A percentile compares a stretch with the other conserved stretches of the same genome.
These are phyloP conservation scores for Huntiella savannae DNA, from an alignment of 2,329 filamentous ascomycete species.

Conservation along the genomic window DNA sequence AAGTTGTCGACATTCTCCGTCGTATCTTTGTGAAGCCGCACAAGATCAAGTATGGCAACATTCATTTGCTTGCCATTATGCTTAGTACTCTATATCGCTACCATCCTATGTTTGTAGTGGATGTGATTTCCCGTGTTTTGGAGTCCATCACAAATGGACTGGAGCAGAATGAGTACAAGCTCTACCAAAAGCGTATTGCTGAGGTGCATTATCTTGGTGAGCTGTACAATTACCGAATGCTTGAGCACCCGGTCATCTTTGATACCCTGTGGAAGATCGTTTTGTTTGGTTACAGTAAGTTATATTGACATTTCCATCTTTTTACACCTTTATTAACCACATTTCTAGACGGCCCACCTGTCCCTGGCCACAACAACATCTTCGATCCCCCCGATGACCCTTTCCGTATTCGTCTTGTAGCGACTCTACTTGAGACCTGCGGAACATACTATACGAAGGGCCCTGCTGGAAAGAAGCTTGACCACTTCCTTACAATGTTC, in stretches of 20 bases:
- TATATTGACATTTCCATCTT: neutral
- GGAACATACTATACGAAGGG: slow-evolving; percentile 93
- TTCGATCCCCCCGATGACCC: slow-evolving; percentile 86
- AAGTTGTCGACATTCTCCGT: slow-evolving; percentile 61
- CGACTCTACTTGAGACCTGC: slow-evolving; percentile 81
- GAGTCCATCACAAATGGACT: slow-evolving; percentile 77
- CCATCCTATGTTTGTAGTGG: slow-evolving; percentile 76
- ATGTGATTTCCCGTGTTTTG: slow-evolving; percentile 78
- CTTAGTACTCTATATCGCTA: slow-evolving; percentile 78
- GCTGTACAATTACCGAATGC: slow-evolving; percentile 92
- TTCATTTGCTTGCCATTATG: slow-evolving; percentile 80
- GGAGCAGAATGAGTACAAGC: slow-evolving; percentile 93
- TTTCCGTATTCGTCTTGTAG: slow-evolving; percentile 81
- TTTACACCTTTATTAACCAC: neutral
- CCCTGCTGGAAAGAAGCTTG: slow-evolving; percentile 84
- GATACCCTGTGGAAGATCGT: slow-evolving; percentile 88
- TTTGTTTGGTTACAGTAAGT: slow-evolving; percentile 66
- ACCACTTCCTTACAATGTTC: slow-evolving; percentile 93
- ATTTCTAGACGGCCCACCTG: slow-evolving; percentile 51
- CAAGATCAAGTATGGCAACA: slow-evolving; percentile 94
- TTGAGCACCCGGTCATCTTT: slow-evolving; percentile 89
- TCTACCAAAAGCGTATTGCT: slow-evolving; percentile 82
- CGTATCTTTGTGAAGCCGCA: slow-evolving; percentile 92
- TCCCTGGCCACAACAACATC: slow-evolving; percentile 51
- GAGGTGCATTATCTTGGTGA: slow-evolving; percentile 94